Evolutionary conservation across 345 rosid genomes (phyloP).

Genomic region (Aethionema arabicum): DNA sequence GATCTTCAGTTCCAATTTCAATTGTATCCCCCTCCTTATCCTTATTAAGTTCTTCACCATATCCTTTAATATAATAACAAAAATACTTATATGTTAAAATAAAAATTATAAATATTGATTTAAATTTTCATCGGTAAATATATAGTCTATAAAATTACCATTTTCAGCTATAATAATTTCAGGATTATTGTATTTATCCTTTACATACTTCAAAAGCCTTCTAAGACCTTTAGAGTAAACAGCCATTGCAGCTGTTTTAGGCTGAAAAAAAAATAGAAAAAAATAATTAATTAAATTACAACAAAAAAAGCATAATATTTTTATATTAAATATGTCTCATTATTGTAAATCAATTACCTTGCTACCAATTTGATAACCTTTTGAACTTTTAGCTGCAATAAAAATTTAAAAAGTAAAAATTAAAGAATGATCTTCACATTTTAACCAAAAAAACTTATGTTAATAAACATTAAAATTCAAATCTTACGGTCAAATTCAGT

Average conservation of each 20-base stretch:
- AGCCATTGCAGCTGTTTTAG: no score
- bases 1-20: background rate
- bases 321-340: no score
- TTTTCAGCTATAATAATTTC: background rate
- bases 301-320: no score
- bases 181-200: conserved; percentile 33
- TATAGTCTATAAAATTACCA: background rate
- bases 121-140: background rate
- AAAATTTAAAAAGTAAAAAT: background rate
- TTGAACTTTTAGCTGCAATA: no score
- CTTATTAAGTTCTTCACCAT: no score
- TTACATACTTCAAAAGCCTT: conserved; percentile 31
- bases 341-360: no score
- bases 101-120: background rate
- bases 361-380: no score
- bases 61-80: no score
- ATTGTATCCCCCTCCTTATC: no score
- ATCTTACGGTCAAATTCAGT: conserved; percentile 28
- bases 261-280: background rate
- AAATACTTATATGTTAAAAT: background rate
- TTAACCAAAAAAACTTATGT: no score
- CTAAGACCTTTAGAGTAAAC: conserved; percentile 22
- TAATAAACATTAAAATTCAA: background rate
- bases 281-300: background rate
- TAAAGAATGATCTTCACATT: background rate